Percentiles rank a stretch among this genome's conserved stretches.
Conservation (phyloP, 371 early-diverging fungal genomes). For the Actinomucor elegans region DNA sequence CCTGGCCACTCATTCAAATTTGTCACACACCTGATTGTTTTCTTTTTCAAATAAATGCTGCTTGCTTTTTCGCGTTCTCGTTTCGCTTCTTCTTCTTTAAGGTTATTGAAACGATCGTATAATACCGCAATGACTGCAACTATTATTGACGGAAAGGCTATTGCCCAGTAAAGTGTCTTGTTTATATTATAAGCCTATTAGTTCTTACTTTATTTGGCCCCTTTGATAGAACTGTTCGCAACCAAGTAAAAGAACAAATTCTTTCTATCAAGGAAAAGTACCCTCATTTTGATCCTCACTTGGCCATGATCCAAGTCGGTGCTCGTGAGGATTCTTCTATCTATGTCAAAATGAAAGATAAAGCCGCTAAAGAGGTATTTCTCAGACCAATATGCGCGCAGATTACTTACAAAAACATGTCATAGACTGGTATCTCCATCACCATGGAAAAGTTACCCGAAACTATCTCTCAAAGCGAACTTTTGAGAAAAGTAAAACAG, state of each 20-base stretch:
- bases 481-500: conserved; percentile 56
- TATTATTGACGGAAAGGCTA: conserved; percentile 70
- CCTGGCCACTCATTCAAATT: too few relatives aligned
- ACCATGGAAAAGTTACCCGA: conserved; percentile 54
- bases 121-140: conserved; percentile 42
- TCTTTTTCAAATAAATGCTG: conserved; percentile 6
- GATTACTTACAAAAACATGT: too few relatives aligned
- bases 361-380: conserved; percentile 81
- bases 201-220: background rate
- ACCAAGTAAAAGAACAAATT: conserved; percentile 61
- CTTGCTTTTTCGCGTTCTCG: conserved; percentile 9
- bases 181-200: background rate
- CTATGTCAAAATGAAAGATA: conserved; percentile 91
- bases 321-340: conserved; percentile 87
- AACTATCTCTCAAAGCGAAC: conserved; percentile 41
- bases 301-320: conserved; percentile 91
- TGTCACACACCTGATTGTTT: too few relatives aligned
- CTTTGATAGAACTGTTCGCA: conserved; percentile 56
- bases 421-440: conserved; percentile 63
- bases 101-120: conserved; percentile 10
- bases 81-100: conserved; percentile 8
- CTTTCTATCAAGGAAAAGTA: conserved; percentile 55
- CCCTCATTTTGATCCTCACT: conserved; percentile 74
- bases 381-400: too few relatives aligned
- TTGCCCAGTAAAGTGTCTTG: conserved; percentile 36